A percentile compares a stretch with the other conserved stretches of the same genome.
phyloP scores from a whole-genome alignment of 1,139 yeast genomes.

The Suhomyces terraborum region DNA sequence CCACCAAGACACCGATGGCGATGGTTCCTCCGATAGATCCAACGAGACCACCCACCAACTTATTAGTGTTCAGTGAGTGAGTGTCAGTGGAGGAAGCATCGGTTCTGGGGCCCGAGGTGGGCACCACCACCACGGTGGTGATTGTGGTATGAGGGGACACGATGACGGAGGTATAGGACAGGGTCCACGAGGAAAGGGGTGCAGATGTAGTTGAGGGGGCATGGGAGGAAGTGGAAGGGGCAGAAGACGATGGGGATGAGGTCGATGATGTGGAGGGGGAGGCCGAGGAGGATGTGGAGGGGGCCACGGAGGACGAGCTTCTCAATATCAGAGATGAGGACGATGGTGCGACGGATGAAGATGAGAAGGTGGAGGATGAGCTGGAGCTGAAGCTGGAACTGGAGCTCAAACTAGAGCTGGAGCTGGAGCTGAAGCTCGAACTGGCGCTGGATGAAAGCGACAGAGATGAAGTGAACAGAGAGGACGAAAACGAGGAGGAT shows the following conservation, averaged over 20 bases:
- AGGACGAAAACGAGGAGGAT: neutral
- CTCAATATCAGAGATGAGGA: slow-evolving; percentile 36
- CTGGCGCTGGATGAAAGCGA: neutral
- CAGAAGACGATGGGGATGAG: slow-evolving; percentile 14
- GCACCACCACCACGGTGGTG: slow-evolving; percentile 44
- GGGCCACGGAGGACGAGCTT: slow-evolving; percentile 25
- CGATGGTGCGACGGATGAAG: neutral
- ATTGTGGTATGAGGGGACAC: slow-evolving; percentile 40
- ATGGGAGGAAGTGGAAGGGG: slow-evolving; percentile 8
- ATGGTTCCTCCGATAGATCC: slow-evolving; percentile 52
- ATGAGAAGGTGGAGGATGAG: neutral
- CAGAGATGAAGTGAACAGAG: no score
- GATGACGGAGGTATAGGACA: slow-evolving; percentile 29
- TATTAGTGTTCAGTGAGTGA: slow-evolving; percentile 33
- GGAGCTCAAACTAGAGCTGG: slow-evolving; percentile 1
- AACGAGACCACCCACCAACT: slow-evolving; percentile 49
- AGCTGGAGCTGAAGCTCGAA: slow-evolving; percentile 1
- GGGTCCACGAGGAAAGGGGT: slow-evolving; percentile 2
- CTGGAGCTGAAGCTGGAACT: neutral
- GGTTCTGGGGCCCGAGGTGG: slow-evolving; percentile 29
- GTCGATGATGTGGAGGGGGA: slow-evolving; percentile 6
- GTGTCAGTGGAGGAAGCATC: slow-evolving; percentile 17
- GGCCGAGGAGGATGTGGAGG: slow-evolving; percentile 8
- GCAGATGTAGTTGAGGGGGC: slow-evolving; percentile 5
- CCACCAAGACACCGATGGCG: slow-evolving; percentile 41